Conservation (phyloP, 306 rosid genomes). For the Lablab purpureus region DNA sequence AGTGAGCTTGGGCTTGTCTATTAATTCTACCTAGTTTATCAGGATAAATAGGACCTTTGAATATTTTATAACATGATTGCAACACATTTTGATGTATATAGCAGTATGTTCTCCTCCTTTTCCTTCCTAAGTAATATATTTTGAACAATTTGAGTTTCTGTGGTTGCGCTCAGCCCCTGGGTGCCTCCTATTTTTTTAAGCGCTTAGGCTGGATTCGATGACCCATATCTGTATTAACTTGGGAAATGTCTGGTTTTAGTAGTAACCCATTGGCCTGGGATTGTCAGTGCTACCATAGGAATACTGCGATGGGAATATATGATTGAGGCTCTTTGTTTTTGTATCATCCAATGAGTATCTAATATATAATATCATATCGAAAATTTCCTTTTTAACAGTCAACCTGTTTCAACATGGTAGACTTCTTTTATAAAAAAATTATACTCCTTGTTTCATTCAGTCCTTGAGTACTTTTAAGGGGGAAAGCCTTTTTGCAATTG, state of each 20-base stretch:
- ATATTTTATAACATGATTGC: conserved; percentile 6
- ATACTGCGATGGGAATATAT: conserved; percentile 7
- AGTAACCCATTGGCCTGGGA: neutral
- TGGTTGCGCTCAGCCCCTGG: neutral
- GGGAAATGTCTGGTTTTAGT: neutral
- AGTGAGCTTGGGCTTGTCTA: conserved; percentile 2
- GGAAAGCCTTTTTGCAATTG: neutral
- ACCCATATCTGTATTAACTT: neutral
- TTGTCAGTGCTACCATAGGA: conserved; percentile 15
- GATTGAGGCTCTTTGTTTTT: neutral
- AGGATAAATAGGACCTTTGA: neutral
- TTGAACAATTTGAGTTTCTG: conserved; percentile 10
- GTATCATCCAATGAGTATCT: conserved; percentile 32
- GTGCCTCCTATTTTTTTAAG: neutral
- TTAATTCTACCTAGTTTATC: neutral
- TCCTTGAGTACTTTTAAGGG: conserved; percentile 23
- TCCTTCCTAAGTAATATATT: neutral
- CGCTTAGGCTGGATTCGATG: neutral
- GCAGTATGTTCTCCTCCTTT: neutral
- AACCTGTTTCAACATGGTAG: neutral
- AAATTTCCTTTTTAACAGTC: conserved; percentile 10
- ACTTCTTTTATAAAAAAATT: neutral
- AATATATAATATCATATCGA: conserved; percentile 26
- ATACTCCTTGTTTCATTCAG: conserved; percentile 3
- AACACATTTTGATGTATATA: neutral